Base-by-base conservation (phyloP, 306 rosid genomes). In the Casuarina equisetifolia region DNA sequence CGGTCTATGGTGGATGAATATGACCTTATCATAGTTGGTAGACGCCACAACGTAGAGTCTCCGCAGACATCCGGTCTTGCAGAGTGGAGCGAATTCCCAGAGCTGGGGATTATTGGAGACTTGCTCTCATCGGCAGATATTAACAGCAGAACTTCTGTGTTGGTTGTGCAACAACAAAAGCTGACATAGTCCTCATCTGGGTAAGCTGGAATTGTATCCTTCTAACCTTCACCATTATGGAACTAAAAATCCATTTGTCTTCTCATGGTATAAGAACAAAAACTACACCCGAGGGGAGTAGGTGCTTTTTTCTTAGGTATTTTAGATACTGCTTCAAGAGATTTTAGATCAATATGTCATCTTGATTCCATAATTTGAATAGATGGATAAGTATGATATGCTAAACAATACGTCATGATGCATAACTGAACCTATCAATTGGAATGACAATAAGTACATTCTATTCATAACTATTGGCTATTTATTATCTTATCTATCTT, bases 61-160 rank as follows among this genome's bases (percentile, higher is more conserved):
- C 85, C 77, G 68, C 90, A 86, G 52, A 90, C 90, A 0, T n/a
- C 79, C 1, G 93, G 91, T 42, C 88, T 92, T 1, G 40, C 70
- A 7, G 79, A 84, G 12, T 92, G 97, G 97, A 84, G 82, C 80
- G 97, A 92, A 19, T 88, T 85, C 25, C 86, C 87, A 0, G 97
- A 92, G 78, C 73, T 92, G 15, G 97, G 97, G 52, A 83, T 42
- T 1, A 3, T 90, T 1, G 95, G 89, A 50, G 97, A 92, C 74
- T 76, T 88, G 83, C 93, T 92, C 35, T 81, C 93, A n/a, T 85
- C 97, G 1, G 75, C 86, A 0, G 97, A 90, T 76, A 38, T 83
- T 32, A 12, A 76, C 36, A 74, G 68, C 10, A 71, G 5, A 57
- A 86, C 94, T 53, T 90, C 88, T 2, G 45, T 90, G 81, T 62